Percentiles rank a stretch among this genome's conserved stretches.
phyloP scores from a whole-genome alignment of 2,329 filamentous ascomycete species.

The Cordyceps sp. region DNA sequence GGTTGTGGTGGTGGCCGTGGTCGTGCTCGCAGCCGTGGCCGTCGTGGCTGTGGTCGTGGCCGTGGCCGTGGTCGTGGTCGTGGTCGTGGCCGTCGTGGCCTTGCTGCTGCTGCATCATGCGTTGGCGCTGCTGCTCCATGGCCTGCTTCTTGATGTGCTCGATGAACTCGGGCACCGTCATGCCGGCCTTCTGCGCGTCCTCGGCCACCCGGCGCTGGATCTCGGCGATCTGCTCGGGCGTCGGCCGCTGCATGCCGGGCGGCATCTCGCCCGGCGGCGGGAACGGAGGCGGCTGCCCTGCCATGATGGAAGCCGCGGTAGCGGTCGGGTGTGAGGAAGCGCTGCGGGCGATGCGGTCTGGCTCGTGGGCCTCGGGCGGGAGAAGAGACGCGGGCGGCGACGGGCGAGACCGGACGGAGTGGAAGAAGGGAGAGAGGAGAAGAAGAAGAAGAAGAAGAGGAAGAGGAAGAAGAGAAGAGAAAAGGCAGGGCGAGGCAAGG shows the following conservation, averaged over 20 bases:
- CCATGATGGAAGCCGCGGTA: conserved; percentile 7
- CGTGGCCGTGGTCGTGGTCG: conserved; percentile 8
- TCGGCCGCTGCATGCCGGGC: conserved; percentile 41
- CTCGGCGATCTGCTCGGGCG: conserved; percentile 67
- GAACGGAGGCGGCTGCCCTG: conserved; percentile 10
- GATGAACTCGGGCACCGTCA: conserved; percentile 74
- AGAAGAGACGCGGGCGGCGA: too few relatives aligned
- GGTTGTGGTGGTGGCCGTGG: conserved; percentile 14
- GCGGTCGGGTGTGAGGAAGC: background rate
- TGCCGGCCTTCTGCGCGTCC: conserved; percentile 70
- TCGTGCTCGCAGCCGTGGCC: conserved; percentile 22
- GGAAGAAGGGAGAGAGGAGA: background rate
- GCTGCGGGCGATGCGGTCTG: background rate
- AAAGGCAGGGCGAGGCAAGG: background rate
- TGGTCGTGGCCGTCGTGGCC: conserved; percentile 5
- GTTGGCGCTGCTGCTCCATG: conserved; percentile 29
- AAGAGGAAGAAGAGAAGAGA: background rate
- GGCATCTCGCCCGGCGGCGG: too few relatives aligned
- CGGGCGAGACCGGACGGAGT: too few relatives aligned
- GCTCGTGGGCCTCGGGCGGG: too few relatives aligned
- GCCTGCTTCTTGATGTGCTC: conserved; percentile 46
- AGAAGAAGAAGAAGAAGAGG: too few relatives aligned
- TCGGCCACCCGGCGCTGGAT: conserved; percentile 72
- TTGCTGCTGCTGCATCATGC: conserved; percentile 27
- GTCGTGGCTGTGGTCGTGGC: conserved; percentile 14